Base-by-base conservation (phyloP, 345 rosid species). In the Populus ilicifolia region DNA sequence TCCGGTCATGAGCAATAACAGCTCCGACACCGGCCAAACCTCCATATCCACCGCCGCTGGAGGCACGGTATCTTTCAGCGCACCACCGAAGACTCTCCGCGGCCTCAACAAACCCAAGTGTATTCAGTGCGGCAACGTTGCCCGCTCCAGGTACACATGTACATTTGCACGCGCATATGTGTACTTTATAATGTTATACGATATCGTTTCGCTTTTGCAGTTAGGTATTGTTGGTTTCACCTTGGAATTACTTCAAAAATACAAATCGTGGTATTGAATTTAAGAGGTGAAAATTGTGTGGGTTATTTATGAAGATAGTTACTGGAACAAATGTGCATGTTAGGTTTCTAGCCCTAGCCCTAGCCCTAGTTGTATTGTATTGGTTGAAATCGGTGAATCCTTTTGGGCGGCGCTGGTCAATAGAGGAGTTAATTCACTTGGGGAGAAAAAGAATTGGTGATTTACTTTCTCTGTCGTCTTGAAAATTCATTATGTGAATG, bases 101-200 rank as follows among this genome's bases (percentile, higher is more conserved):
- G 98, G 98, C 29, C 99, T 93, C 75, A 96, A 92, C 80, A 96
- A 96, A 80, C 98, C 99, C 35, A 96, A 94, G 89, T 96, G 98
- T 79, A 91, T 91, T 46, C 95, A 91, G 82, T 94, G 99, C 70
- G 98, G 98, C 80, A 93, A 96, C 83, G 98, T 96, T 73, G 98
- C 98, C 77, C 97, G 99, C 67, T 96, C 99, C 76, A 90, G 97
- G 99, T 88, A 80, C 25, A 64, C 30, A 74, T 23, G 50, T 43
- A 6, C 50, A 12, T 6, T 4, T 44, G 7, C 13, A n/a, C 44
- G 10, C 27, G 17, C 44, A 69, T 41, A 6, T 23, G 16, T 44
- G 43, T 6, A 20, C 12, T 70, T 70, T 23, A 25, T 56, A 56
- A 56, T 56, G 12, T 1, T 59, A 59, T n/a, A 59, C 63, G 29